phyloP scores from a whole-genome alignment of 805 yeast species.

The Candida ovalis region DNA sequence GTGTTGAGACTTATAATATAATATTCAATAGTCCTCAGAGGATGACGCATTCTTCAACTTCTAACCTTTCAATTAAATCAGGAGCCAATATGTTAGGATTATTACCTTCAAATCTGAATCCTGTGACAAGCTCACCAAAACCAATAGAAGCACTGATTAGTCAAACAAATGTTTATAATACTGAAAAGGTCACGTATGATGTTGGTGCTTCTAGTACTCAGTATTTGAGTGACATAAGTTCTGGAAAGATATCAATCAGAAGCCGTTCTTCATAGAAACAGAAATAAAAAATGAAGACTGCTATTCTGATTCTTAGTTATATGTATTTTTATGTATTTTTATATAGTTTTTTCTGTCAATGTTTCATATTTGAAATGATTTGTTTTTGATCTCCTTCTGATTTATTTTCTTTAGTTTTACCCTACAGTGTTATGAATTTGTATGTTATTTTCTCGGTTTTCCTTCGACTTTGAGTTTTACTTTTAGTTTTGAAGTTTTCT shows the following conservation, averaged over 20 bases:
- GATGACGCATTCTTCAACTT: constrained; percentile 18
- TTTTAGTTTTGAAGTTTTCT: no score
- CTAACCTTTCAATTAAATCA: constrained; percentile 17
- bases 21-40: constrained; percentile 17
- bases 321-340: background rate
- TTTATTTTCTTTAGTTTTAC: no score
- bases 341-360: no score
- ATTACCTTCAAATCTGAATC: constrained; percentile 13
- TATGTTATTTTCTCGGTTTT: no score
- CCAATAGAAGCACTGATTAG: constrained; percentile 14
- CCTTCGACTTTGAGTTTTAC: no score
- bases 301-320: background rate
- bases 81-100: constrained; percentile 15
- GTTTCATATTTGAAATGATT: no score
- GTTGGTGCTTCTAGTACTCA: constrained; percentile 16
- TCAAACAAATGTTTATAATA: constrained; percentile 18
- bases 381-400: no score
- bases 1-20: constrained; percentile 17
- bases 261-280: constrained; percentile 1
- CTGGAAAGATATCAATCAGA: constrained; percentile 13
- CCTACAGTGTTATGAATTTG: no score
- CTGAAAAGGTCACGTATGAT: constrained; percentile 11
- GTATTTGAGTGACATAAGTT: constrained; percentile 20
- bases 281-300: no score
- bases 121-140: constrained; percentile 13